A percentile compares a stretch with the other conserved stretches of the same genome.
phyloP scores from a whole-genome alignment of 768 basidiomycete genomes.

The Solioccasus polychromus region DNA sequence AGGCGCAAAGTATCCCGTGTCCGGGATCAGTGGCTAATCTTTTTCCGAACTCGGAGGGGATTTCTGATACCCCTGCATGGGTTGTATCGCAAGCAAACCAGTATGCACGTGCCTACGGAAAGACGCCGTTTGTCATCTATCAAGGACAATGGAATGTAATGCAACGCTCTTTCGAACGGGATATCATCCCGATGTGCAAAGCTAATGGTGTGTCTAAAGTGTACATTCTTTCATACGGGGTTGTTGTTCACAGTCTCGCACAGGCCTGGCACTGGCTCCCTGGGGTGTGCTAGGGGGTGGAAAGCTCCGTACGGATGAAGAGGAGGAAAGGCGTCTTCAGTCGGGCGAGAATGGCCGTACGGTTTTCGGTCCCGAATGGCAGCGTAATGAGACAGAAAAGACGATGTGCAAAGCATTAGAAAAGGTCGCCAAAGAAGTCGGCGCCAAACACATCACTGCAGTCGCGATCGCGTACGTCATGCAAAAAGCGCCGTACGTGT shows the following conservation, averaged over 20 bases:
- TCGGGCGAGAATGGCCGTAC: constrained; percentile 39
- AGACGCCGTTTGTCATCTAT: constrained; percentile 52
- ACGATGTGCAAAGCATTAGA: constrained; percentile 44
- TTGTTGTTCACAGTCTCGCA: neutral
- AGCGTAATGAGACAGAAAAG: constrained; percentile 44
- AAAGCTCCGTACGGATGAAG: constrained; percentile 25
- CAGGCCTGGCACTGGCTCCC: constrained; percentile 28
- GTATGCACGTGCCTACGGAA: constrained; percentile 46
- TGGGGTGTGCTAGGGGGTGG: constrained; percentile 32
- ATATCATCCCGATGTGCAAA: constrained; percentile 41
- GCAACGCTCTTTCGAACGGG: constrained; percentile 48
- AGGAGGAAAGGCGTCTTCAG: constrained; percentile 22
- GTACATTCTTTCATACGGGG: too few species aligned
- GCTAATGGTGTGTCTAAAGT: constrained; percentile 29
- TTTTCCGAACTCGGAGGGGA: constrained; percentile 24
- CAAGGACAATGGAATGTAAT: constrained; percentile 45
- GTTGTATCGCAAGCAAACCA: constrained; percentile 47
- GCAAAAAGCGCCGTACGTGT: constrained; percentile 33
- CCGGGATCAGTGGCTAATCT: too few species aligned
- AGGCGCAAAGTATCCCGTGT: too few species aligned
- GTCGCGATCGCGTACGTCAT: neutral
- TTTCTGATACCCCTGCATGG: constrained; percentile 48
- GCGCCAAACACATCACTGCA: neutral
- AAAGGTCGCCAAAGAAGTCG: constrained; percentile 36
- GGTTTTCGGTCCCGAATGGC: constrained; percentile 35